Evolutionary conservation across 169 alveolate genomes (phyloP), one percentile per base, ranked within the genome.

Genomic region (Plasmodium gonderi): DNA sequence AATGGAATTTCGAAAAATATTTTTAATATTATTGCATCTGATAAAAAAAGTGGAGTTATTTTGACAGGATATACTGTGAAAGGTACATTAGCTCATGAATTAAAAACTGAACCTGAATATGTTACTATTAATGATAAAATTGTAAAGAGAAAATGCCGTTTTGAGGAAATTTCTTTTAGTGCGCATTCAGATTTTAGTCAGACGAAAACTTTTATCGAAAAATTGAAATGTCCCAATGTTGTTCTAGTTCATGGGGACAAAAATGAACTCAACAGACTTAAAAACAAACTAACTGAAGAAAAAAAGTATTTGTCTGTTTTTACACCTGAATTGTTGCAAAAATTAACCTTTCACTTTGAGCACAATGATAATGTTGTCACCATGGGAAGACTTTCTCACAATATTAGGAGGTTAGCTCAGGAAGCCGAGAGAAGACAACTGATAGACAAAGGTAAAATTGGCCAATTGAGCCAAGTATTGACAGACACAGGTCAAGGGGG

Each of bases 11-110:
- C 99, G 29, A 95, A 98, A 91, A 99, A 97, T 83, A 94, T 99
- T 31, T 99, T 98, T 96, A 99, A 98, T 89, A 95, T 97, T 79
- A 98, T 99, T 98, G 98, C 99, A n/a, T 92, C 98, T 33, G 99
- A 98, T 91, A 95, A 96, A 38, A 95, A 97, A 51, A 98, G 98
- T 93, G 99, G 99, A 45, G 98, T 99, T 12, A 97, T 99, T 23
- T 94, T 99, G 38, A 99, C 99, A 8, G 99, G 99, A 2, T 99
- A 98, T 95, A 96, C 99, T 38, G 99, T 98, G 3, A 98, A 98
- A 92, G 99, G 99, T 3, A 98, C 99, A 0, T 96, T 98, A 17
- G 99, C 99, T 14, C 98, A 98, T 79, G 98, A 97, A 79, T 96
- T 99, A 17, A 96, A 98, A 93, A 98, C 96, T 11, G 98, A 98